phyloP scores from a whole-genome alignment of 495 filamentous ascomycete genomes.

The Daldinia decipiens region DNA sequence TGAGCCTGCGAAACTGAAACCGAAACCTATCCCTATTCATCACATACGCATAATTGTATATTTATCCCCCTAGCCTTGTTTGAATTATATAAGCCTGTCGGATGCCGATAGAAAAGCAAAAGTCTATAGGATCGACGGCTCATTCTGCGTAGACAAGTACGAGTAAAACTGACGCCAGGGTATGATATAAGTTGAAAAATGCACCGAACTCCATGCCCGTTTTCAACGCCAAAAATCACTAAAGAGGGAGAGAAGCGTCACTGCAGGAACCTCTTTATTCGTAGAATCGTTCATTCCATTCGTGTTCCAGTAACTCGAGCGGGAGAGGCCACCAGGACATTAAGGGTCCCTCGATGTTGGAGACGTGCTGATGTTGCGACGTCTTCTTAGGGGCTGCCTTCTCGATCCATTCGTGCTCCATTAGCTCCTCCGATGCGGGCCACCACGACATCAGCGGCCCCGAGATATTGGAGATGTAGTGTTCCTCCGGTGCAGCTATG shows the following conservation, averaged over 20 bases:
- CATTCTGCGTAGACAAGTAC: background rate
- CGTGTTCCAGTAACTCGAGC: constrained; percentile 34
- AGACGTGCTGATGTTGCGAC: constrained; percentile 32
- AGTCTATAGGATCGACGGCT: constrained; percentile 12
- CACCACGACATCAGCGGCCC: constrained; percentile 46
- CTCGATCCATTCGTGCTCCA: constrained; percentile 42
- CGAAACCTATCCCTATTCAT: background rate
- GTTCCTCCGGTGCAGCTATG: constrained; percentile 22
- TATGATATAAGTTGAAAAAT: constrained; percentile 27
- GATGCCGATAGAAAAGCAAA: constrained; percentile 10
- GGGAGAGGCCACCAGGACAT: constrained; percentile 49
- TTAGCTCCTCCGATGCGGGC: constrained; percentile 39
- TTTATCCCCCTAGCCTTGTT: constrained; percentile 18
- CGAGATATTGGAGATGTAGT: constrained; percentile 31
- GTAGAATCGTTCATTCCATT: constrained; percentile 48
- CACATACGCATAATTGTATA: background rate
- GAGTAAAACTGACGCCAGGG: constrained; percentile 24
- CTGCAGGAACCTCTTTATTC: constrained; percentile 28
- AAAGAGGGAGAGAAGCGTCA: background rate
- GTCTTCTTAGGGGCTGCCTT: constrained; percentile 7
- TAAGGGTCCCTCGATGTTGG: constrained; percentile 31
- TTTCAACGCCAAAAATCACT: constrained; percentile 22
- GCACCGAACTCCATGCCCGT: constrained; percentile 1
- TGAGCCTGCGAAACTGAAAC: background rate
- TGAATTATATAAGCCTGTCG: constrained; percentile 17